Evolutionary conservation across 306 rosid genomes (phyloP).

Genomic region (Vigna mungo): DNA sequence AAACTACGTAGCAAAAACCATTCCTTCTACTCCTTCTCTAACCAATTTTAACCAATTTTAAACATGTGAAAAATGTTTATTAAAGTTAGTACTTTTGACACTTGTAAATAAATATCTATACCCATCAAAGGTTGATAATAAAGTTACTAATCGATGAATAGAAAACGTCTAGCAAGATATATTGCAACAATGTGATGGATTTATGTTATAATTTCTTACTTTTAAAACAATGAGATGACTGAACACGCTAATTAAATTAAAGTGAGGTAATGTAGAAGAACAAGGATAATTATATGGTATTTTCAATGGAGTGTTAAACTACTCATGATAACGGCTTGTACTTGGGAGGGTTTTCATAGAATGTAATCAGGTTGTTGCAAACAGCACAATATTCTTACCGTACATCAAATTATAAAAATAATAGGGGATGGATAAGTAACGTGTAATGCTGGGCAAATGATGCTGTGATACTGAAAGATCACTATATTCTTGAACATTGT

Average conservation of each 20-base stretch:
- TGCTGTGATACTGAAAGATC: neutral
- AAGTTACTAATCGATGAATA: no score
- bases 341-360: conserved; percentile 9
- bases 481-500: conserved; percentile 26
- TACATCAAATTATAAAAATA: no score
- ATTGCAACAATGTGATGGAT: neutral
- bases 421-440: conserved; percentile 9
- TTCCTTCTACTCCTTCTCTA: no score
- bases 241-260: neutral
- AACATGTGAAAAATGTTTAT: no score
- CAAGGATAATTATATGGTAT: neutral
- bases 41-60: no score
- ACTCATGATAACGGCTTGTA: neutral
- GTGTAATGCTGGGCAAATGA: neutral
- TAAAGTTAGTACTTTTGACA: no score
- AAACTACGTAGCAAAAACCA: no score
- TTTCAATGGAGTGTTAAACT: neutral
- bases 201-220: neutral
- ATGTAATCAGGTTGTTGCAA: neutral
- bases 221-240: neutral
- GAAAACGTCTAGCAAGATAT: neutral
- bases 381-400: neutral
- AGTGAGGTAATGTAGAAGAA: neutral
- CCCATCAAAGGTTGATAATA: no score
- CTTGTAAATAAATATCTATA: no score